These are phyloP conservation scores for Brassica juncea DNA, from an alignment of 345 rosid species.

Conservation along the genomic window DNA sequence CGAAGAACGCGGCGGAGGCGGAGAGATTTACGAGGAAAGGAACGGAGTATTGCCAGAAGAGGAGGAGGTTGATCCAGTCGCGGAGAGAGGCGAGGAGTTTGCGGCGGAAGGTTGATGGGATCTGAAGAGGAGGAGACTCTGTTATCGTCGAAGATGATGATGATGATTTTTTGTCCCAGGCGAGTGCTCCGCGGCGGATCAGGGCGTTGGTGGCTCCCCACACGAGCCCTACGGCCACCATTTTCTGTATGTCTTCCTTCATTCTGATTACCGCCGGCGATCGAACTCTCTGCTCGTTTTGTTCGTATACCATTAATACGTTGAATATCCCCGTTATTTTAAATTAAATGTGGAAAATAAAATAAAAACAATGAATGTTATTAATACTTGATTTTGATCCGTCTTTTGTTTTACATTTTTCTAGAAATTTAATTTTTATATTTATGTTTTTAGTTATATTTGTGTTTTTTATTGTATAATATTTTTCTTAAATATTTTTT, in stretches of 20 bases:
- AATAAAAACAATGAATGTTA: too few species aligned
- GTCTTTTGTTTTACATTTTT: too few species aligned
- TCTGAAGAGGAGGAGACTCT: conserved; percentile 33
- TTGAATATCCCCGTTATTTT: too few species aligned
- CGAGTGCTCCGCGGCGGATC: conserved; percentile 85
- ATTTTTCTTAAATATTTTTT: too few species aligned
- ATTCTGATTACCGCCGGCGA: conserved; percentile 11
- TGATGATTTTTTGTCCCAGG: conserved; percentile 55
- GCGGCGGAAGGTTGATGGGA: conserved; percentile 36
- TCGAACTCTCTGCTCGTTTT: not conserved
- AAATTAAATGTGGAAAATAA: not conserved
- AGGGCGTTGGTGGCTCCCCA: conserved; percentile 96
- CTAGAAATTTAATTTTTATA: too few species aligned
- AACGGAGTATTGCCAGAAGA: conserved; percentile 87
- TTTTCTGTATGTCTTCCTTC: conserved; percentile 71
- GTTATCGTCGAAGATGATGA: conserved; percentile 16
- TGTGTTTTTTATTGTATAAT: too few species aligned
- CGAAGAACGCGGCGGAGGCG: conserved; percentile 86
- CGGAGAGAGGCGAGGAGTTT: conserved; percentile 48
- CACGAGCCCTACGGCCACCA: conserved; percentile 82
- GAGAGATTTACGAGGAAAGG: conserved; percentile 87
- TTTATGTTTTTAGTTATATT: too few species aligned
- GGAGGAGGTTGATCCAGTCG: conserved; percentile 58
- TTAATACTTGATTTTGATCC: too few species aligned
- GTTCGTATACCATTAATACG: not conserved